Evolutionary conservation across 257 asterid species (phyloP).

Genomic region (Nicotiana paniculata): DNA sequence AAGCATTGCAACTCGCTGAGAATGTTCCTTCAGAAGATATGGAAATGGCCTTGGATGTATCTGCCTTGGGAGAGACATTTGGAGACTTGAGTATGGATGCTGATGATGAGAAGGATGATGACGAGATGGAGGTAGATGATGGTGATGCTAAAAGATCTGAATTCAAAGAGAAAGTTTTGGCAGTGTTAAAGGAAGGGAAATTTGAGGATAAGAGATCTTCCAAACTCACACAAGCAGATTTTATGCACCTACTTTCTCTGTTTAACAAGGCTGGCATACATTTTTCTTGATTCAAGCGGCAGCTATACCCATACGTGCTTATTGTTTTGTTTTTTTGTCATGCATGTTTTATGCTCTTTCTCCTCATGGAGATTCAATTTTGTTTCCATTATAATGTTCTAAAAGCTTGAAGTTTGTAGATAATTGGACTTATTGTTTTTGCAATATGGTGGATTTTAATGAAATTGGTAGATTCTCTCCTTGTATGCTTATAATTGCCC

Average conservation of each 20-base stretch:
- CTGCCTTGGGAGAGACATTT: slow-evolving; percentile 70
- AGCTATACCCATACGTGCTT: not conserved
- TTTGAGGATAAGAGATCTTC: slow-evolving; percentile 75
- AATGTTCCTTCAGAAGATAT: slow-evolving; percentile 41
- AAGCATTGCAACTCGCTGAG: slow-evolving; percentile 51
- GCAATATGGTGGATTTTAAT: not conserved
- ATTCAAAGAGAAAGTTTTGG: slow-evolving; percentile 57
- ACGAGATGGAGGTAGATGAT: slow-evolving; percentile 71
- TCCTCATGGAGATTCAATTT: slow-evolving; percentile 11
- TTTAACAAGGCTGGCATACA: slow-evolving; percentile 81
- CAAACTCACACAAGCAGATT: slow-evolving; percentile 73
- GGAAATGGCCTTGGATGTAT: slow-evolving; percentile 44
- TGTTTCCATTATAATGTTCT: not conserved
- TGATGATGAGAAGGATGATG: slow-evolving; percentile 51
- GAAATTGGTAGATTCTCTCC: not conserved
- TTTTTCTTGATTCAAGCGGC: slow-evolving; percentile 44
- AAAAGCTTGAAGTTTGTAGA: not conserved
- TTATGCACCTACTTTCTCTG: slow-evolving; percentile 71
- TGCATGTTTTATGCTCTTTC: no score
- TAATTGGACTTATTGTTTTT: not conserved
- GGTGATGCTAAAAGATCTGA: slow-evolving; percentile 51
- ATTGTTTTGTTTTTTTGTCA: not conserved
- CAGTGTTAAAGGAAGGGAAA: slow-evolving; percentile 58
- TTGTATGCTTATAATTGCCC: not conserved
- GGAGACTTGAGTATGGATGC: slow-evolving; percentile 55